Evolutionary conservation across 805 yeast genomes (phyloP).

Genomic region (Teunomyces funiuensis): DNA sequence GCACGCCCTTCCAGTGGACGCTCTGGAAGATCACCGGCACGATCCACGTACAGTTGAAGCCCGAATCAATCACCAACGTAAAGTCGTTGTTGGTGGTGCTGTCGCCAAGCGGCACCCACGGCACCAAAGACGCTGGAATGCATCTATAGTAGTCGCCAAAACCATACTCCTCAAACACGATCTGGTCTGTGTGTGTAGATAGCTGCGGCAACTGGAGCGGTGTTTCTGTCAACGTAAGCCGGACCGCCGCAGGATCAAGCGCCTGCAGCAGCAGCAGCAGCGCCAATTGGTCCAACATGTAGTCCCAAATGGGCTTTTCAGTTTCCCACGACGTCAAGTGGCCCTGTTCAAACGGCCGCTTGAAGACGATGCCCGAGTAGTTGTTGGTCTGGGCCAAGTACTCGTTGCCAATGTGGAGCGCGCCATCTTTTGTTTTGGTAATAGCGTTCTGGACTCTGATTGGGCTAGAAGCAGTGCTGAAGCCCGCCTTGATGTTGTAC

Average conservation of each 20-base stretch:
- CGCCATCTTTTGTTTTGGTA: constrained; percentile 72
- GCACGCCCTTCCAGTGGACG: constrained; percentile 73
- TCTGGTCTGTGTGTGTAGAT: constrained; percentile 84
- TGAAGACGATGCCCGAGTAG: constrained; percentile 67
- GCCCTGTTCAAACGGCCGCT: constrained; percentile 87
- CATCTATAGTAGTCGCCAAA: constrained; percentile 69
- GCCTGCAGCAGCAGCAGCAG: no score
- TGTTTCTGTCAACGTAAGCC: constrained; percentile 73
- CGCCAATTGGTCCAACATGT: constrained; percentile 49
- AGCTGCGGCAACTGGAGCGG: constrained; percentile 81
- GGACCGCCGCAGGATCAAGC: constrained; percentile 47
- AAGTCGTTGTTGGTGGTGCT: constrained; percentile 48
- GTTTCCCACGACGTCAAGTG: constrained; percentile 89
- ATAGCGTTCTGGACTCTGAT: constrained; percentile 62
- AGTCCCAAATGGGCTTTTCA: constrained; percentile 89
- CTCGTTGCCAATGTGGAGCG: constrained; percentile 67
- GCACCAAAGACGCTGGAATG: constrained; percentile 58
- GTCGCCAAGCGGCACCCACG: constrained; percentile 45
- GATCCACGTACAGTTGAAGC: constrained; percentile 84
- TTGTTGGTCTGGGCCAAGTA: constrained; percentile 64
- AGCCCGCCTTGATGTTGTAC: constrained; percentile 63
- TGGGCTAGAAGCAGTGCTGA: constrained; percentile 15
- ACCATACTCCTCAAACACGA: constrained; percentile 91
- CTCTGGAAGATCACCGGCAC: constrained; percentile 80
- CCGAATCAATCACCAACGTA: constrained; percentile 80